Conservation (phyloP, 208 protist species). For the Leishmania braziliensis region DNA sequence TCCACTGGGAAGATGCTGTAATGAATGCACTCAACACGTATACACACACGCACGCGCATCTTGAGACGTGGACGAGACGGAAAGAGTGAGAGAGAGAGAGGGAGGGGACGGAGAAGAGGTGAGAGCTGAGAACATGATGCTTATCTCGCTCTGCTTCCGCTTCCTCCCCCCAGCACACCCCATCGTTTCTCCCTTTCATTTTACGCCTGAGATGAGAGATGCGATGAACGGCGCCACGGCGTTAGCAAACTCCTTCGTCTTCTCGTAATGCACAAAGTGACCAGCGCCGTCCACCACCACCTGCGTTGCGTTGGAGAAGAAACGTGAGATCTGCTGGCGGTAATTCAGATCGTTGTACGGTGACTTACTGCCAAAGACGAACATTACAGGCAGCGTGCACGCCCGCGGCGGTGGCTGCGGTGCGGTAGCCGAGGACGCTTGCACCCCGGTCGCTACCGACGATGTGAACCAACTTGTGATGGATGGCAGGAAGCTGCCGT, state of each 20-base stretch:
- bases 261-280: constrained; percentile 91
- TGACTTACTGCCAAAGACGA: constrained; percentile 85
- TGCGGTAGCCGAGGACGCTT: neutral
- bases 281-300: constrained; percentile 68
- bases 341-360: constrained; percentile 67
- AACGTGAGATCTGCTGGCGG: constrained; percentile 38
- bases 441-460: neutral
- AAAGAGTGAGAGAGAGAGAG: constrained; percentile 6
- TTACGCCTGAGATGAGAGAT: constrained; percentile 1
- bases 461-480: constrained; percentile 54
- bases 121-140: neutral
- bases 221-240: constrained; percentile 71
- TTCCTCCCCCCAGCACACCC: neutral
- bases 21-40: neutral
- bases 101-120: neutral
- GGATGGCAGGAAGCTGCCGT: constrained; percentile 49
- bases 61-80: neutral
- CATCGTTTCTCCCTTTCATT: neutral
- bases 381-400: constrained; percentile 75
- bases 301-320: constrained; percentile 69
- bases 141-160: neutral
- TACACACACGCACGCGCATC: neutral
- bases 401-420: constrained; percentile 30
- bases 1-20: neutral
- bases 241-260: constrained; percentile 68